phyloP scores from a whole-genome alignment of 2,329 filamentous ascomycete genomes.

The Trichoderma semiorbis region DNA sequence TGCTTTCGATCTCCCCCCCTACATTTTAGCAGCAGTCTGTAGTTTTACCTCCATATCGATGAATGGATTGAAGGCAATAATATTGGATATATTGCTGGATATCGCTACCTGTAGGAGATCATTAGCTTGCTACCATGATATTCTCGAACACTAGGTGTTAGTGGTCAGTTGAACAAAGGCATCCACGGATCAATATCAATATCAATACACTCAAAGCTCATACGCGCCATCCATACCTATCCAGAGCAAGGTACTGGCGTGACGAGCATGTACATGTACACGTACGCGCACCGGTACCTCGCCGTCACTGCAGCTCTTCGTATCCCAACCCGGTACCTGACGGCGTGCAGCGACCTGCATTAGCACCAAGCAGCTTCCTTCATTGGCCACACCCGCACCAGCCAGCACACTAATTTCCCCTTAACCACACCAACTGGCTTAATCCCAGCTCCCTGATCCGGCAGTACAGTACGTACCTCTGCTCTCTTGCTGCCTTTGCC shows the following conservation, averaged over 20 bases:
- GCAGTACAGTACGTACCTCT: slow-evolving; percentile 10
- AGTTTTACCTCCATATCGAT: neutral
- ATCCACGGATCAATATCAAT: neutral
- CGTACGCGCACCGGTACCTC: neutral
- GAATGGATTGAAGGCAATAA: neutral
- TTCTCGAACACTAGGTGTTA: neutral
- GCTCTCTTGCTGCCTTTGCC: neutral
- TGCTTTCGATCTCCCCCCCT: neutral
- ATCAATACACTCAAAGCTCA: neutral
- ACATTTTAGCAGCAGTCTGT: neutral
- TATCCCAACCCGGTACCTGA: slow-evolving; percentile 1
- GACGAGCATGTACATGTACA: neutral
- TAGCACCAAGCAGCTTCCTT: neutral
- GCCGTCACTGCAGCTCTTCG: neutral
- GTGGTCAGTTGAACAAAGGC: neutral
- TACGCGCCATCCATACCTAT: neutral
- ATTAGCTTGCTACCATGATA: neutral
- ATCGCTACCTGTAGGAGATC: neutral
- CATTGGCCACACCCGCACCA: slow-evolving; percentile 3
- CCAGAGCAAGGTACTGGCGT: neutral
- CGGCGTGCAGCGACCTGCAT: slow-evolving; percentile 9
- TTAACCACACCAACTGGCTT: slow-evolving; percentile 18
- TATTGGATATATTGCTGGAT: neutral
- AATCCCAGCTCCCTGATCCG: slow-evolving; percentile 17
- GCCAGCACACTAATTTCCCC: slow-evolving; percentile 20